Evolutionary conservation across 192 early-diverging fungal genomes (phyloP).

Genomic region (Coemansia sp.): DNA sequence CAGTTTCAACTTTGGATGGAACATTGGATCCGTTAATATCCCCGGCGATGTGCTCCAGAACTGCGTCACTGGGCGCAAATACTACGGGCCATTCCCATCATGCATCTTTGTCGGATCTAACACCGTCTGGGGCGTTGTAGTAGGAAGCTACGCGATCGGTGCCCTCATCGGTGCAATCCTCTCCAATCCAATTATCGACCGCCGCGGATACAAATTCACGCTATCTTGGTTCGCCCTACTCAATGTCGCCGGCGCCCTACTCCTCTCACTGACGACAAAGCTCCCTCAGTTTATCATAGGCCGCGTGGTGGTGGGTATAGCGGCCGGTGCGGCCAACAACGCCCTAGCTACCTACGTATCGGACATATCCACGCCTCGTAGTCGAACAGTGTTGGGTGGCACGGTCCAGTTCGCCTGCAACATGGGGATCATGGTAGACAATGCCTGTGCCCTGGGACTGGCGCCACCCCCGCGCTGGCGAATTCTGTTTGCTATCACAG

Average conservation of each 20-base stretch:
- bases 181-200: slow-evolving; percentile 58
- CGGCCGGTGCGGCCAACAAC: slow-evolving; percentile 64
- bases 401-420: slow-evolving; percentile 75
- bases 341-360: slow-evolving; percentile 71
- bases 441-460: slow-evolving; percentile 62
- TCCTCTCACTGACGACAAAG: slow-evolving; percentile 62
- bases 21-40: slow-evolving; percentile 59
- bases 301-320: slow-evolving; percentile 70
- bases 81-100: slow-evolving; percentile 50
- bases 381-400: slow-evolving; percentile 70
- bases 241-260: slow-evolving; percentile 63
- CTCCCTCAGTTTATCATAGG: slow-evolving; percentile 70
- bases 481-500: slow-evolving; percentile 63
- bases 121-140: slow-evolving; percentile 58
- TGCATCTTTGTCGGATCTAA: slow-evolving; percentile 45
- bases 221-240: slow-evolving; percentile 69
- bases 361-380: slow-evolving; percentile 70
- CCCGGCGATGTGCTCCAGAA: slow-evolving; percentile 57
- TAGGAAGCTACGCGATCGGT: slow-evolving; percentile 61
- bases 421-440: slow-evolving; percentile 74
- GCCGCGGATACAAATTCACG: slow-evolving; percentile 62
- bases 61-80: slow-evolving; percentile 48
- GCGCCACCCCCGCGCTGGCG: slow-evolving; percentile 69
- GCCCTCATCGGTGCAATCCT: slow-evolving; percentile 66
- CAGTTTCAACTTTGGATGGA: slow-evolving; percentile 57